Base-by-base conservation (phyloP, 192 early-diverging fungal species). In the Pilaira anomala region DNA sequence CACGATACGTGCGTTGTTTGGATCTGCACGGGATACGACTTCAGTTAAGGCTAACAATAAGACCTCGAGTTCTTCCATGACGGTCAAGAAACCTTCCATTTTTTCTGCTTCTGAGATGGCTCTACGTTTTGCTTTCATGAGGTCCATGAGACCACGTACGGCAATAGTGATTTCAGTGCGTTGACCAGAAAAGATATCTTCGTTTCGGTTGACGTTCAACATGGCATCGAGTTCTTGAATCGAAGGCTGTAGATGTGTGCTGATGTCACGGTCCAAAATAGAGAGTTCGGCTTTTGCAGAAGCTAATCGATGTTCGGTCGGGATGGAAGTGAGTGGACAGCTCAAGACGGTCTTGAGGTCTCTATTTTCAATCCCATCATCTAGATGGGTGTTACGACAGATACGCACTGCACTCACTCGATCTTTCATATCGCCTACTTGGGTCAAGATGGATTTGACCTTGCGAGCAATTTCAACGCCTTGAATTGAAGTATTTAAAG, bases 21-120 rank as follows among this genome's bases (percentile, higher is more conserved):
- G 65, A 18, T 55, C 56, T 3, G 75, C 67, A 54, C 57, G 51
- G 9, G 69, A 67, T 0, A 79, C 61, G 2, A 76, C 67, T 46
- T 79, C 78, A 11, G 63, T 46, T 18, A 79, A 45, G 2, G 75
- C 72, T 7, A 42, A 39, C 48, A 79, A 55, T n/a, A 79, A 48
- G 8, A 73, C 69, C 24, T 79, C 71, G 21, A 73, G 33, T 68
- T 74, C 78, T 21, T 79, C 78, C 9, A 67, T 56, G 12, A 68
- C 68, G 4, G 65, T 74, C 41, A 76, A 48, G 36, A 79, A 73
- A 0, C 59, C 56, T 44, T 68, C 69, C 64, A 79, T 42, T 26
- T 71, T 69, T n/a, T 62, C 29, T 12, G 78, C 78, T 65, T 71
- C 65, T 4, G 44, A 55, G 54, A 79, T 69, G 33, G 62, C 60